Evolutionary conservation across 2,329 filamentous ascomycete genomes (phyloP).

Genomic region (Cyclaneusma minus): DNA sequence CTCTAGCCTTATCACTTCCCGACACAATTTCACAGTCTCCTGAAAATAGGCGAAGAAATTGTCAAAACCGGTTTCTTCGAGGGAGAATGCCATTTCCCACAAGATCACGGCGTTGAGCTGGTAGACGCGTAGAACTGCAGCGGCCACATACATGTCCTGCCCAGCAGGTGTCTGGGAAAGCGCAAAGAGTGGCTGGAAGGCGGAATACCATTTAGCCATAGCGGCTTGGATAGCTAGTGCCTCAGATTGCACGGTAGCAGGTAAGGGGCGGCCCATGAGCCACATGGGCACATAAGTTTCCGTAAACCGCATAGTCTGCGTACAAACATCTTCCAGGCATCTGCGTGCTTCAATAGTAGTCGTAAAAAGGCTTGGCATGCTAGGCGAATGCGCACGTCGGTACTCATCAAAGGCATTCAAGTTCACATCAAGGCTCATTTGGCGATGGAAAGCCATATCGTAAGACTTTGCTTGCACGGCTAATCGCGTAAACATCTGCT

Average conservation of each 20-base stretch:
- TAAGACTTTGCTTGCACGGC: slow-evolving; percentile 53
- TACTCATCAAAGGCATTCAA: slow-evolving; percentile 34
- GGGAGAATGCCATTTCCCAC: slow-evolving; percentile 44
- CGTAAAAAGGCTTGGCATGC: slow-evolving; percentile 22
- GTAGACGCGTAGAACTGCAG: slow-evolving; percentile 46
- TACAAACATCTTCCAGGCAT: slow-evolving; percentile 39
- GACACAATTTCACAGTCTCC: slow-evolving; percentile 38
- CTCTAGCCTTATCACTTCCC: slow-evolving; percentile 39
- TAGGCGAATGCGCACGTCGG: slow-evolving; percentile 18
- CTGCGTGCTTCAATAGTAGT: slow-evolving; percentile 37
- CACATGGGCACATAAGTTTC: slow-evolving; percentile 35
- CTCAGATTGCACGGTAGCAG: slow-evolving; percentile 9
- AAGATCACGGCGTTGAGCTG: slow-evolving; percentile 41
- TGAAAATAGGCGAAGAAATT: slow-evolving; percentile 33
- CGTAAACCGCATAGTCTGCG: slow-evolving; percentile 41
- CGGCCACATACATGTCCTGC: slow-evolving; percentile 37
- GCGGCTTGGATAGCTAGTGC: slow-evolving; percentile 28
- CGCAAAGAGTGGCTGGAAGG: slow-evolving; percentile 38
- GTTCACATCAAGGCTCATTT: slow-evolving; percentile 44
- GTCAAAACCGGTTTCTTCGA: slow-evolving; percentile 43
- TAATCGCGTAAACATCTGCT: slow-evolving; percentile 46
- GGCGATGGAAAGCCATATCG: slow-evolving; percentile 54
- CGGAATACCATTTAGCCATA: slow-evolving; percentile 36
- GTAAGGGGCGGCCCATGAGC: slow-evolving; percentile 29
- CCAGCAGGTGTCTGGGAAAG: slow-evolving; percentile 29